Conservation (phyloP, 225 moss, liverwort and hornwort species). For the Polytrichum commune region DNA sequence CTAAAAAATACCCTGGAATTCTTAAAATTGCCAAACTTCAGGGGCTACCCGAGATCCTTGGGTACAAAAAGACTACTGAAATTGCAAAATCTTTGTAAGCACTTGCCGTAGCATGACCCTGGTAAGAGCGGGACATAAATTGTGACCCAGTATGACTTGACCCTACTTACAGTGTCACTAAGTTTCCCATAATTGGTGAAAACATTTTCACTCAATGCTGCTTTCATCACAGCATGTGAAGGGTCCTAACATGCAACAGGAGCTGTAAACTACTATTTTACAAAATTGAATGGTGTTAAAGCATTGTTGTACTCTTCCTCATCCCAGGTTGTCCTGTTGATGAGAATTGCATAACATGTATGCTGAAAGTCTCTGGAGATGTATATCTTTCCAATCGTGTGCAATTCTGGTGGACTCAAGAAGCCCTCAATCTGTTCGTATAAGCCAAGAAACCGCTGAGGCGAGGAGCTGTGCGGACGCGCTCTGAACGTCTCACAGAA, state of each 20-base stretch:
- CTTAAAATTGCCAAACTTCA: constrained; percentile 11
- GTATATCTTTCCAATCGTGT: neutral
- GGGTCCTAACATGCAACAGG: constrained; percentile 22
- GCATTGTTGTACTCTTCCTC: neutral
- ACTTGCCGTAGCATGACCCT: constrained; percentile 12
- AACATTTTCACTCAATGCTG: constrained; percentile 15
- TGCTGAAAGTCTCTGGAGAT: neutral
- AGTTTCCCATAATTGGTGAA: constrained; percentile 1
- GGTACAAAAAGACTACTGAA: constrained; percentile 23
- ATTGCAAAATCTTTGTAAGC: constrained; percentile 13
- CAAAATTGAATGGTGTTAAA: constrained; percentile 9
- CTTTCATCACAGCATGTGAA: constrained; percentile 29
- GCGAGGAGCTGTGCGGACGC: constrained; percentile 89
- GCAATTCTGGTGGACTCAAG: constrained; percentile 35
- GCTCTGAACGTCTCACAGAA: constrained; percentile 82
- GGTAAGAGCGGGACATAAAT: constrained; percentile 17
- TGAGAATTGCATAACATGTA: constrained; percentile 16
- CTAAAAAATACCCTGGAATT: constrained; percentile 18
- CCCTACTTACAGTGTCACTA: constrained; percentile 28
- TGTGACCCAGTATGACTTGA: constrained; percentile 22
- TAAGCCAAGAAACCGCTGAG: constrained; percentile 84
- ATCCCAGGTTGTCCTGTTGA: constrained; percentile 27
- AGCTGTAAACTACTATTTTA: constrained; percentile 19
- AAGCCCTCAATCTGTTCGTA: constrained; percentile 72
- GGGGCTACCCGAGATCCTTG: constrained; percentile 10